Conservation (phyloP, 129 eudicot species). For the Flaveria bidentis region DNA sequence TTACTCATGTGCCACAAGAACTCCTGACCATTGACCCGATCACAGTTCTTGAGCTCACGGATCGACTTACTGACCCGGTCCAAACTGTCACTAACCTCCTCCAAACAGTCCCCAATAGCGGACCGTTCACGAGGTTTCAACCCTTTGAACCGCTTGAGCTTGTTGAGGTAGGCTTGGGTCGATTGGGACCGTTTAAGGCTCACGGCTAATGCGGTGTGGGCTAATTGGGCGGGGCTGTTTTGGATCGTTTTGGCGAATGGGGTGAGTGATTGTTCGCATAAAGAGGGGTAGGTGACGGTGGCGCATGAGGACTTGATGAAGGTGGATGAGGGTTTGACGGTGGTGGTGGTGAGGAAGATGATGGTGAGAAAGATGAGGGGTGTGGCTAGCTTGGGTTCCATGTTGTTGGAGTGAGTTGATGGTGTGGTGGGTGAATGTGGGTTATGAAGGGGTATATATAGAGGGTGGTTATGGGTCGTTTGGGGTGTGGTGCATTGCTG, state of each 20-base stretch:
- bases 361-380: slow-evolving; percentile 29
- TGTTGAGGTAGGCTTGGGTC: slow-evolving; percentile 46
- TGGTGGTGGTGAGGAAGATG: slow-evolving; percentile 32
- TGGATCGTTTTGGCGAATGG: slow-evolving; percentile 50
- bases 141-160: slow-evolving; percentile 47
- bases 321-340: slow-evolving; percentile 31
- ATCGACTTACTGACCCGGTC: slow-evolving; percentile 62
- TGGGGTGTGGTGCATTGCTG: neutral
- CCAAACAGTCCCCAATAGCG: slow-evolving; percentile 75
- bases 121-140: slow-evolving; percentile 52
- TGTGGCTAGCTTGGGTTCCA: slow-evolving; percentile 18
- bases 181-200: slow-evolving; percentile 49
- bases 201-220: slow-evolving; percentile 60
- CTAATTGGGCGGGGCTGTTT: slow-evolving; percentile 51
- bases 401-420: neutral
- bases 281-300: slow-evolving; percentile 56
- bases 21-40: slow-evolving; percentile 47
- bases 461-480: neutral
- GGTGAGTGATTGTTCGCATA: slow-evolving; percentile 64
- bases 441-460: slow-evolving; percentile 5
- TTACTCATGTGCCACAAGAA: slow-evolving; percentile 79
- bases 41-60: slow-evolving; percentile 52
- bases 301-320: slow-evolving; percentile 63
- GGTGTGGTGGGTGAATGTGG: neutral
- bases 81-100: slow-evolving; percentile 62